phyloP scores from a whole-genome alignment of 1,139 yeast genomes.

The Sugiyamaella castrensis region DNA sequence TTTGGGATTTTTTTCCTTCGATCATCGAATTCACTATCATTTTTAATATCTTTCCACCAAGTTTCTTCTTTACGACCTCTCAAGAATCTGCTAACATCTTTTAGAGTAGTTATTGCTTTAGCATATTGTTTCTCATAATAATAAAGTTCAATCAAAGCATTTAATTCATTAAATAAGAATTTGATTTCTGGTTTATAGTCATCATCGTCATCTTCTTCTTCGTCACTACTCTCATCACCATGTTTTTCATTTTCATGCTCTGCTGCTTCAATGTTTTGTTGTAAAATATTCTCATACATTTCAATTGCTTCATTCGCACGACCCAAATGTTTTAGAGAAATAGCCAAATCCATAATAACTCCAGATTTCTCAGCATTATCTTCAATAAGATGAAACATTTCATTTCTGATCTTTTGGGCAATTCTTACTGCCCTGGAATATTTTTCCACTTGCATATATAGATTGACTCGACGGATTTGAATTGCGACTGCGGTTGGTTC shows the following conservation, averaged over 20 bases:
- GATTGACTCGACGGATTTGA: conserved; percentile 49
- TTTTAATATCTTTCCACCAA: conserved; percentile 77
- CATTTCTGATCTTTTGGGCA: conserved; percentile 57
- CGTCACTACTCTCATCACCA: conserved; percentile 1
- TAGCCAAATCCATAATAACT: conserved; percentile 70
- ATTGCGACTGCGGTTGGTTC: conserved; percentile 29
- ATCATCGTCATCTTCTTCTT: neutral
- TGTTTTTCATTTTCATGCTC: conserved; percentile 2
- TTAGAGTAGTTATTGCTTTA: conserved; percentile 62
- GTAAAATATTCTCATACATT: conserved; percentile 51
- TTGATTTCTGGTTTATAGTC: conserved; percentile 25
- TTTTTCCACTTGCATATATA: conserved; percentile 64
- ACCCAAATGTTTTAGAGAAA: conserved; percentile 70
- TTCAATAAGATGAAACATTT: conserved; percentile 47
- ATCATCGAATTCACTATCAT: conserved; percentile 75
- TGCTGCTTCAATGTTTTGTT: conserved; percentile 19
- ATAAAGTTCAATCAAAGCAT: conserved; percentile 76
- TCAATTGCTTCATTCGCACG: conserved; percentile 78
- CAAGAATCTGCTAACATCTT: conserved; percentile 78
- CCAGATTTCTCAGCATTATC: conserved; percentile 43
- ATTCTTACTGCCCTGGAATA: conserved; percentile 73
- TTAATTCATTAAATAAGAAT: conserved; percentile 87
- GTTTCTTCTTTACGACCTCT: conserved; percentile 66
- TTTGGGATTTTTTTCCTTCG: conserved; percentile 43
- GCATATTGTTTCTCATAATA: conserved; percentile 62